Conservation (phyloP, 192 early-diverging fungal genomes). For the Coemansia furcata region DNA sequence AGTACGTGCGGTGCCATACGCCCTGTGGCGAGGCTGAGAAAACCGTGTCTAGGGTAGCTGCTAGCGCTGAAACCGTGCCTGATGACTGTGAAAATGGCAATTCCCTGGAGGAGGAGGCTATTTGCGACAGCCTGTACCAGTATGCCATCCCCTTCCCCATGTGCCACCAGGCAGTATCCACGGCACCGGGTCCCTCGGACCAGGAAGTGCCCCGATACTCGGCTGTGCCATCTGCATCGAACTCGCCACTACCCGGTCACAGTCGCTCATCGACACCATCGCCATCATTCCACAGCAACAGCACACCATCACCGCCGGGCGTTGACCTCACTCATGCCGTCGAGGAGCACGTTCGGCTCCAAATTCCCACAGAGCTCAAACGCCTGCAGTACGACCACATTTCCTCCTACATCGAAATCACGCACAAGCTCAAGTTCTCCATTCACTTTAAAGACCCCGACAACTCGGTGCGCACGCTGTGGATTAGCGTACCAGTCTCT, state of each 20-base stretch:
- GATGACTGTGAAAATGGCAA: not conserved
- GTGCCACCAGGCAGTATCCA: not conserved
- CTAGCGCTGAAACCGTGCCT: conserved; percentile 24
- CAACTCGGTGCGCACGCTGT: conserved; percentile 33
- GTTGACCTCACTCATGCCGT: conserved; percentile 33
- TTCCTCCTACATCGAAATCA: conserved; percentile 45
- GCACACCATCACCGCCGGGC: conserved; percentile 5
- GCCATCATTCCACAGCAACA: conserved; percentile 3
- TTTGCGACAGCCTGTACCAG: conserved; percentile 5
- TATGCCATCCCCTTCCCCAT: not conserved
- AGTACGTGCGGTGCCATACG: conserved; percentile 49
- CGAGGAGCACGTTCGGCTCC: conserved; percentile 31
- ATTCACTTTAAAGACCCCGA: conserved; percentile 46
- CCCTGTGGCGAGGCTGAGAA: conserved; percentile 44
- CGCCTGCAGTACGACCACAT: conserved; percentile 52
- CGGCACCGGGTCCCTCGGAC: not conserved
- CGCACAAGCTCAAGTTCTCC: conserved; percentile 50
- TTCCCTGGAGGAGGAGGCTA: not conserved
- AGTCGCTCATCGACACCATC: not conserved
- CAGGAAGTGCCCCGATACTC: not conserved
- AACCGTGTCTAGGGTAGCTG: conserved; percentile 39
- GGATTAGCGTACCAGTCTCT: conserved; percentile 50
- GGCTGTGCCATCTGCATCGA: not conserved
- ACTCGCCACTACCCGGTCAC: not conserved
- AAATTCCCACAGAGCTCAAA: conserved; percentile 25